Conservation (phyloP, 768 basidiomycete genomes). For the Chalciporus chontae region DNA sequence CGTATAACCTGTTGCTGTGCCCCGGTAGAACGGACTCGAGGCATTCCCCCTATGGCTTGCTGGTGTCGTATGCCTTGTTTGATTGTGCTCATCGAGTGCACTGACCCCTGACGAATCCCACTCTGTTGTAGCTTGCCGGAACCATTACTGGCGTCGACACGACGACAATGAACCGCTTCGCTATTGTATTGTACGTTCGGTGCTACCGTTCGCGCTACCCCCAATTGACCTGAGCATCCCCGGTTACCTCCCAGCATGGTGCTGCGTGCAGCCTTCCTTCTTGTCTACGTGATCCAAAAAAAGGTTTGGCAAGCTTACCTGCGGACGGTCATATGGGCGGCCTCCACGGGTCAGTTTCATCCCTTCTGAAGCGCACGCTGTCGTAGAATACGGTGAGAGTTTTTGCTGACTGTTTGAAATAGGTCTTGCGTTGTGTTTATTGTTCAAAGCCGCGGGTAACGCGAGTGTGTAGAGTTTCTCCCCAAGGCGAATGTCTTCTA, state of each 20-base stretch:
- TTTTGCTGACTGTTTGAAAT: background rate
- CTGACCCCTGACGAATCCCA: no score
- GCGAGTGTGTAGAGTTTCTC: background rate
- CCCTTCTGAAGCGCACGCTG: background rate
- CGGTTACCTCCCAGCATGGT: background rate
- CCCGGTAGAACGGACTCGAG: conserved; percentile 1
- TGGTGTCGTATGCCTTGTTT: conserved; percentile 1
- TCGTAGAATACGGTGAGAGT: no score
- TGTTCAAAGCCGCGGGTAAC: background rate
- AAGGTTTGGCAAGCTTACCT: background rate
- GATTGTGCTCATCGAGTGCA: no score
- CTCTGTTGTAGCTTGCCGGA: conserved; percentile 1
- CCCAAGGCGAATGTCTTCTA: no score
- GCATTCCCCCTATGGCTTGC: conserved; percentile 2
- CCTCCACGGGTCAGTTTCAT: background rate
- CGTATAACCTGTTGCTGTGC: background rate
- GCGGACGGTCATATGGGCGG: background rate
- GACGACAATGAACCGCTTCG: background rate
- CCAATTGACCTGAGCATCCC: no score
- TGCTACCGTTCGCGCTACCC: background rate
- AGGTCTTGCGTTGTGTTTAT: background rate
- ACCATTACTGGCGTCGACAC: background rate
- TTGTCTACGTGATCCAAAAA: conserved; percentile 1
- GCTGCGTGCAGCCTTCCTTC: conserved; percentile 1
- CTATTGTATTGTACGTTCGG: background rate